Evolutionary conservation across 192 early-diverging fungal species (phyloP).

Genomic region (Coemansia reversa): DNA sequence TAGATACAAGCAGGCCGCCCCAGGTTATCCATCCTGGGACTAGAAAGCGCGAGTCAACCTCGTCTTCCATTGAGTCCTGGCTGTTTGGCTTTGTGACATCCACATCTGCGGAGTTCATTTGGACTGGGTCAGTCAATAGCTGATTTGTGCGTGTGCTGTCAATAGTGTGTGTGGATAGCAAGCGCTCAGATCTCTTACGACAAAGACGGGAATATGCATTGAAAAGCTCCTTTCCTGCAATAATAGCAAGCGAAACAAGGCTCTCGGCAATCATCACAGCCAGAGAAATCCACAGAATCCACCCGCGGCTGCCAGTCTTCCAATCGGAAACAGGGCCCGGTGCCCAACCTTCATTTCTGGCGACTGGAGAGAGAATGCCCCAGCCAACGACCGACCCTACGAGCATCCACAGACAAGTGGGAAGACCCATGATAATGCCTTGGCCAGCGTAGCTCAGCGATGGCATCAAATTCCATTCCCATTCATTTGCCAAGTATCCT

Average conservation of each 20-base stretch:
- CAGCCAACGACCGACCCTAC: slow-evolving; percentile 69
- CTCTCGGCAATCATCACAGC: slow-evolving; percentile 79
- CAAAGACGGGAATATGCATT: slow-evolving; percentile 13
- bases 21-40: slow-evolving; percentile 64
- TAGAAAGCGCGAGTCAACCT: slow-evolving; percentile 53
- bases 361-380: slow-evolving; percentile 71
- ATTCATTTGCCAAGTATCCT: slow-evolving; percentile 53
- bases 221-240: slow-evolving; percentile 49
- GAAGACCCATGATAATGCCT: slow-evolving; percentile 80
- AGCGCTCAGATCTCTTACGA: background rate
- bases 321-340: slow-evolving; percentile 67
- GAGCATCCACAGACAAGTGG: slow-evolving; percentile 71
- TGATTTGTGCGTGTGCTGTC: background rate
- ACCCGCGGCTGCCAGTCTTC: slow-evolving; percentile 68
- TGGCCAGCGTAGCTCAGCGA: slow-evolving; percentile 76
- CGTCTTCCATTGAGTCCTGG: slow-evolving; percentile 7
- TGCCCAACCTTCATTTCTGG: slow-evolving; percentile 70
- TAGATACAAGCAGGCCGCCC: slow-evolving; percentile 64
- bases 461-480: slow-evolving; percentile 72
- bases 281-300: slow-evolving; percentile 80
- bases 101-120: background rate
- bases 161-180: background rate
- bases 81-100: background rate
- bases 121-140: background rate
- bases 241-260: slow-evolving; percentile 60